Percentiles rank a stretch among this genome's conserved stretches.
phyloP scores from a whole-genome alignment of 306 rosid genomes.

The Vigna reflexopilosa region DNA sequence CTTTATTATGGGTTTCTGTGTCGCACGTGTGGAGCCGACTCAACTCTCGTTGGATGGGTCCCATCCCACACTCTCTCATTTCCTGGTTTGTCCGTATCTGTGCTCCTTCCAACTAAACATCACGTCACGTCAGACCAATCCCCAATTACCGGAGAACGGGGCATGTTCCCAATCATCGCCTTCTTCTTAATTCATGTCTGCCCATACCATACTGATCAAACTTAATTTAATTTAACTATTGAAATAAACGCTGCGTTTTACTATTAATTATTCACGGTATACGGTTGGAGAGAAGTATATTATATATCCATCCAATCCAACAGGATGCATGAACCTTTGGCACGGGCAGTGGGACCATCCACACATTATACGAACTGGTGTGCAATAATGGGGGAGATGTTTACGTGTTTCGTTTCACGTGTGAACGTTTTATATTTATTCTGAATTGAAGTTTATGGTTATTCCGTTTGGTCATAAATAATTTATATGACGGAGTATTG shows the following conservation, averaged over 20 bases:
- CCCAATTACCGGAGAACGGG: constrained; percentile 46
- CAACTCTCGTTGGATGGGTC: constrained; percentile 1
- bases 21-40: constrained; percentile 71
- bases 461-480: constrained; percentile 5
- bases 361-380: constrained; percentile 1
- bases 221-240: too few relatives aligned
- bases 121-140: constrained; percentile 49
- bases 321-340: constrained; percentile 35
- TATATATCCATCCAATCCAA: constrained; percentile 10
- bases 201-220: too few relatives aligned
- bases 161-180: constrained; percentile 45
- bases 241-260: too few relatives aligned
- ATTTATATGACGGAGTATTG: neutral
- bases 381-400: neutral
- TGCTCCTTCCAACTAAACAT: constrained; percentile 39
- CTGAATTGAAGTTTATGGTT: neutral
- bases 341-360: constrained; percentile 34
- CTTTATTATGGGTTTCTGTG: constrained; percentile 49
- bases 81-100: constrained; percentile 46
- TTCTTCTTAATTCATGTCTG: neutral
- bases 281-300: constrained; percentile 12
- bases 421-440: constrained; percentile 27
- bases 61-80: constrained; percentile 35
- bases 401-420: constrained; percentile 22
- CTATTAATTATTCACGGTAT: neutral